phyloP scores from a whole-genome alignment of 2,329 filamentous ascomycete genomes.

The Aspergillus sp. region DNA sequence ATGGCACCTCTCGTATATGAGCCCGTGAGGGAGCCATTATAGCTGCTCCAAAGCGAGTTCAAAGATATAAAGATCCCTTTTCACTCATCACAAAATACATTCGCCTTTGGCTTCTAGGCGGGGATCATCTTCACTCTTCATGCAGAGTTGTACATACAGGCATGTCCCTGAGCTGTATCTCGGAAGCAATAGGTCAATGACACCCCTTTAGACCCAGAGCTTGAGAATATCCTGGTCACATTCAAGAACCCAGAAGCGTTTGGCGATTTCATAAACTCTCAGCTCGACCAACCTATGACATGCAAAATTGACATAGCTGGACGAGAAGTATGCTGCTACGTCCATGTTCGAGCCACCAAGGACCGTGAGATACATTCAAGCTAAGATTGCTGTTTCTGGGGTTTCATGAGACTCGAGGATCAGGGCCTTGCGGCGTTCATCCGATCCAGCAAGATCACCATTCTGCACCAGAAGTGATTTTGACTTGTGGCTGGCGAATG shows the following conservation, averaged over 20 bases:
- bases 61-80: constrained; percentile 24
- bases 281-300: constrained; percentile 19
- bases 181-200: not conserved
- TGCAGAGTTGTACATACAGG: constrained; percentile 42
- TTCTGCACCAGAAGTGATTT: constrained; percentile 35
- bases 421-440: constrained; percentile 29
- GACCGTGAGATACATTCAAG: constrained; percentile 16
- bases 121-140: constrained; percentile 43
- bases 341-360: constrained; percentile 27
- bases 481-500: constrained; percentile 32
- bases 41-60: constrained; percentile 29
- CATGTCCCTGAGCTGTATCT: constrained; percentile 8
- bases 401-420: constrained; percentile 10
- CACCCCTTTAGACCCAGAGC: constrained; percentile 35
- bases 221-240: constrained; percentile 39
- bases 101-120: constrained; percentile 34
- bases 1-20: constrained; percentile 38
- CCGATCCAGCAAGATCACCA: constrained; percentile 43
- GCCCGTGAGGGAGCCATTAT: constrained; percentile 36
- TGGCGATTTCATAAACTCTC: constrained; percentile 14
- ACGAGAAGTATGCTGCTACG: constrained; percentile 27
- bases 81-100: constrained; percentile 31
- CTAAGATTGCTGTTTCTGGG: constrained; percentile 35
- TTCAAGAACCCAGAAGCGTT: constrained; percentile 22
- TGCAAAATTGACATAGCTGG: constrained; percentile 25